These are phyloP conservation scores for Metschnikowia chrysomelidarum DNA, from an alignment of 805 yeast species.

Conservation along the genomic window DNA sequence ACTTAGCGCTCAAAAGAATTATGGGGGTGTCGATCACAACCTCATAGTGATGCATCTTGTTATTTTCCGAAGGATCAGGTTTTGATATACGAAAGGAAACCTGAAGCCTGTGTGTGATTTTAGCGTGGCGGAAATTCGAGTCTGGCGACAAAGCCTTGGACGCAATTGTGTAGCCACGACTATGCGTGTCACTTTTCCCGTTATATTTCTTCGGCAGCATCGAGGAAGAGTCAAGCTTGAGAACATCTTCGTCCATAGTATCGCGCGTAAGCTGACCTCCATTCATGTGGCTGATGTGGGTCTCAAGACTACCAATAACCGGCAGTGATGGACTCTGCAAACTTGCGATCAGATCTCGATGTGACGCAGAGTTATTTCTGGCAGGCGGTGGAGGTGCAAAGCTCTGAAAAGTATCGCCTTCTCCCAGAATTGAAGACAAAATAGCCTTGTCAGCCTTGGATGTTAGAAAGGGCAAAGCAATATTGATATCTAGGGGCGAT, in stretches of 20 bases:
- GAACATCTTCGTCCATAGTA: constrained; percentile 19
- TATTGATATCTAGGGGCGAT: constrained; percentile 42
- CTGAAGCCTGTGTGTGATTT: constrained; percentile 66
- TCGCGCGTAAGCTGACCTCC: constrained; percentile 7
- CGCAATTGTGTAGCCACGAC: constrained; percentile 35
- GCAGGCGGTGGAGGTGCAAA: constrained; percentile 4
- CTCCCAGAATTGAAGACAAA: constrained; percentile 19
- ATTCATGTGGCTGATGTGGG: constrained; percentile 31
- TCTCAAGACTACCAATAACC: constrained; percentile 38
- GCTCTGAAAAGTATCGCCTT: constrained; percentile 5
- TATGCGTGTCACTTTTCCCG: constrained; percentile 27
- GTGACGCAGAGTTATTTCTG: constrained; percentile 1
- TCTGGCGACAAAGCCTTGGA: constrained; percentile 57
- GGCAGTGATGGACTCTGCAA: constrained; percentile 27
- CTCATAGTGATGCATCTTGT: constrained; percentile 68
- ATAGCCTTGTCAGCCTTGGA: constrained; percentile 33
- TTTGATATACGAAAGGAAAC: constrained; percentile 66
- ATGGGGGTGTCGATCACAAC: constrained; percentile 80
- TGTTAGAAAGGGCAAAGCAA: constrained; percentile 44
- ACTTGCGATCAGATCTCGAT: constrained; percentile 10
- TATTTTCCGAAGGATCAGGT: constrained; percentile 47
- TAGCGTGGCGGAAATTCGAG: constrained; percentile 59
- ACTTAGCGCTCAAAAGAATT: constrained; percentile 42
- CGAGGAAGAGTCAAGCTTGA: constrained; percentile 31
- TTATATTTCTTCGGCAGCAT: constrained; percentile 29